Percentiles rank a stretch among this genome's conserved stretches.
phyloP scores from a whole-genome alignment of 2,329 filamentous ascomycete genomes.

The Malbranchea cinnamomea region DNA sequence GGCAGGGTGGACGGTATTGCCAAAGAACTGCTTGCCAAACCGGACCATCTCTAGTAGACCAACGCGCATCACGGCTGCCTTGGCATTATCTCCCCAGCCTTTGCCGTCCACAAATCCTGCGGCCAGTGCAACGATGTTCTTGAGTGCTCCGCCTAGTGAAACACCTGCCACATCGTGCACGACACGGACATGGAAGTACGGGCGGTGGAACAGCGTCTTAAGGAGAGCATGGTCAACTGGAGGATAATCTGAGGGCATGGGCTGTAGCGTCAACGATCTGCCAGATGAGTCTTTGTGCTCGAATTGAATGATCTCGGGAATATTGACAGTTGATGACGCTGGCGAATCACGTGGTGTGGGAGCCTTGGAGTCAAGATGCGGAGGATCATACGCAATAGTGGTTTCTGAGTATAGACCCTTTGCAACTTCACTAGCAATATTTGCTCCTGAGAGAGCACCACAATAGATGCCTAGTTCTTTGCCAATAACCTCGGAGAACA shows the following conservation, averaged over 20 bases:
- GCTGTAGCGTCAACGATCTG: constrained; percentile 53
- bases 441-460: constrained; percentile 85
- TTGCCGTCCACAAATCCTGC: constrained; percentile 91
- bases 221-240: constrained; percentile 73
- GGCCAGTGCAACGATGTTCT: constrained; percentile 90
- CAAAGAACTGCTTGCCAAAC: constrained; percentile 89
- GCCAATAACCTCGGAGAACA: constrained; percentile 93
- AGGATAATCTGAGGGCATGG: constrained; percentile 69
- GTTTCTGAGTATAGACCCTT: constrained; percentile 95
- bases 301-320: constrained; percentile 32
- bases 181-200: constrained; percentile 94
- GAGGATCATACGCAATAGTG: constrained; percentile 90
- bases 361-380: constrained; percentile 67
- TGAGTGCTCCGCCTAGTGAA: constrained; percentile 83
- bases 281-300: constrained; percentile 57
- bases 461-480: constrained; percentile 88
- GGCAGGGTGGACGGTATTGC: constrained; percentile 58
- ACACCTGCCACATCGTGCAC: constrained; percentile 93
- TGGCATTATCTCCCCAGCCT: constrained; percentile 96
- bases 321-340: constrained; percentile 30
- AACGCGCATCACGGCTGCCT: constrained; percentile 95
- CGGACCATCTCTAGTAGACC: constrained; percentile 92
- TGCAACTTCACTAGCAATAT: constrained; percentile 90
- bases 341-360: constrained; percentile 47
- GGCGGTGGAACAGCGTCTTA: constrained; percentile 78